Conservation (phyloP, 805 yeast genomes). For the Spencermartinsiella europaea region DNA sequence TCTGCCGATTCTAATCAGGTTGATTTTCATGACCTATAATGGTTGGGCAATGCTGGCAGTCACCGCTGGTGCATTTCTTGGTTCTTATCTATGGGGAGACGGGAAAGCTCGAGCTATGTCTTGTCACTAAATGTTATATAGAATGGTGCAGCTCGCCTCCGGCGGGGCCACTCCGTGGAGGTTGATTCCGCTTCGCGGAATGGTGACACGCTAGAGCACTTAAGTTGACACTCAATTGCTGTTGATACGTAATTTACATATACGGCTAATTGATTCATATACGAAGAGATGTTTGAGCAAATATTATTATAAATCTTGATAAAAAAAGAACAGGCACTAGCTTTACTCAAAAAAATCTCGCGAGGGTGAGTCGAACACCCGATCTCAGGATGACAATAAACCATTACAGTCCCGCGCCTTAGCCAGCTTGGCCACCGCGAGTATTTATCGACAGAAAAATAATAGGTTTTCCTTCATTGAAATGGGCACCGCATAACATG, state of each 20-base stretch:
- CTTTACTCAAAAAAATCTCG: conserved; percentile 25
- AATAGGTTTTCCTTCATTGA: too few species aligned
- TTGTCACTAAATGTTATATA: conserved; percentile 18
- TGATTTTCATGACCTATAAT: conserved; percentile 81
- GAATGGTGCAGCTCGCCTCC: too few species aligned
- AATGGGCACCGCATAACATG: neutral
- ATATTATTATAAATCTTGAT: neutral
- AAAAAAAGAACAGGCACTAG: too few species aligned
- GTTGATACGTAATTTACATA: neutral
- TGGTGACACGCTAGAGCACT: neutral
- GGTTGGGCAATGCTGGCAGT: conserved; percentile 80
- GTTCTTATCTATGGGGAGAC: conserved; percentile 56
- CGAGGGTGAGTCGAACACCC: conserved; percentile 34
- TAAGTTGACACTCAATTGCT: neutral
- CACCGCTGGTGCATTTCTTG: conserved; percentile 64
- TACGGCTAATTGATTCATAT: neutral
- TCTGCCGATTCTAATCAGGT: conserved; percentile 67
- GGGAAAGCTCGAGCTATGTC: conserved; percentile 22
- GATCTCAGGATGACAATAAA: conserved; percentile 31
- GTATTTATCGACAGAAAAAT: conserved; percentile 12
- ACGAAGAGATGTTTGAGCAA: neutral
- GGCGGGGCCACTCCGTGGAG: too few species aligned
- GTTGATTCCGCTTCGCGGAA: too few species aligned
- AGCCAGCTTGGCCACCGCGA: conserved; percentile 36
- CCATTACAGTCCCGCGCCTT: conserved; percentile 36